A percentile compares a stretch with the other conserved stretches of the same genome.
Conservation (phyloP, 495 filamentous ascomycete species). For the Neurospora intermedia region DNA sequence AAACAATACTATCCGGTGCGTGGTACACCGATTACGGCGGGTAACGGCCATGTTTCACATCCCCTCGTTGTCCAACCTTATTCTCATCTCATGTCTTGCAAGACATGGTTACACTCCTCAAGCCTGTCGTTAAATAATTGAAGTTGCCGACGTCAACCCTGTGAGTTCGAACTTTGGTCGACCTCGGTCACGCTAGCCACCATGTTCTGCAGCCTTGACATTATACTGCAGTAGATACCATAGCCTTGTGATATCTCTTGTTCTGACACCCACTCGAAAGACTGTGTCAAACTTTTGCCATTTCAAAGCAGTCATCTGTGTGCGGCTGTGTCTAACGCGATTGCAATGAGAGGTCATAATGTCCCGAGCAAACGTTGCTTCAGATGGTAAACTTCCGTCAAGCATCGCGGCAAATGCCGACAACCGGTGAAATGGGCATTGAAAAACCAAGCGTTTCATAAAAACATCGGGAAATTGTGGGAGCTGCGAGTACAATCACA, state of each 20-base stretch:
- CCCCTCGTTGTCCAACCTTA: neutral
- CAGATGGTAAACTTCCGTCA: neutral
- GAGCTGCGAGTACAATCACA: neutral
- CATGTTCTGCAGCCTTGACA: neutral
- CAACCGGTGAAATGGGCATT: neutral
- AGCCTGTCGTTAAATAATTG: neutral
- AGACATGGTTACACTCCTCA: neutral
- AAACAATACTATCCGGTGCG: neutral
- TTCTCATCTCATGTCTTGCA: neutral
- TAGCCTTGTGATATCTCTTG: neutral
- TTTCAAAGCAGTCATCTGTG: neutral
- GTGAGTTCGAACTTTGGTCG: neutral
- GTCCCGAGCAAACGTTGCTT: neutral
- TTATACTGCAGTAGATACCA: neutral
- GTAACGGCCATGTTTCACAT: neutral
- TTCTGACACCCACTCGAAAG: neutral
- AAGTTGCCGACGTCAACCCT: neutral
- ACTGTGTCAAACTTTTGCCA: neutral
- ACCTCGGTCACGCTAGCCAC: neutral
- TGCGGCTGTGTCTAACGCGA: neutral
- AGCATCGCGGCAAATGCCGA: neutral
- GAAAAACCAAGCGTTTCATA: neutral
- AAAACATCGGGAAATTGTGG: neutral
- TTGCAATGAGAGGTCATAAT: neutral
- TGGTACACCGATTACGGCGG: neutral